Conservation (phyloP, 139 green algal genomes). For the Ettlia oleoabundans region DNA sequence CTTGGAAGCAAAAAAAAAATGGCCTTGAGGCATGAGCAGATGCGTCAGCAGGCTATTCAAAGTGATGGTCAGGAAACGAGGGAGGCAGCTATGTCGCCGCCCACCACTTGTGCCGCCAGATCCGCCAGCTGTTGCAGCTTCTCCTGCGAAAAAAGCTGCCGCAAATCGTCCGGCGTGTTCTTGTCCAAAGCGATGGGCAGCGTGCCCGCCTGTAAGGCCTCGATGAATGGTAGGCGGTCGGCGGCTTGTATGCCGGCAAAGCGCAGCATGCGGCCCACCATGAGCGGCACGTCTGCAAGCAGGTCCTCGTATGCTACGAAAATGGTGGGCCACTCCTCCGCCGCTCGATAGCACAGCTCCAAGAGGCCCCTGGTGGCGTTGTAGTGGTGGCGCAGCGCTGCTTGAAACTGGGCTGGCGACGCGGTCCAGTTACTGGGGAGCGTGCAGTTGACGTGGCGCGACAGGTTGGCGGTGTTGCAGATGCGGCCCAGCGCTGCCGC, state of each 20-base stretch:
- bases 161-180: neutral
- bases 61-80: too few relatives aligned
- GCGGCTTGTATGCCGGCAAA: neutral
- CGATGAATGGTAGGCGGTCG: neutral
- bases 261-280: neutral
- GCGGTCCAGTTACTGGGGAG: neutral
- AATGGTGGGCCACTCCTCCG: neutral
- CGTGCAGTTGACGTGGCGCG: neutral
- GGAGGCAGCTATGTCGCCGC: neutral
- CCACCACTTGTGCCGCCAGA: neutral
- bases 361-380: too few relatives aligned
- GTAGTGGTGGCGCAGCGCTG: too few relatives aligned
- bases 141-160: neutral
- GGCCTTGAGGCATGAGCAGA: too few relatives aligned
- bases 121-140: neutral
- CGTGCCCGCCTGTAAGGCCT: neutral
- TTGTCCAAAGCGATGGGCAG: neutral
- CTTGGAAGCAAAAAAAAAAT: too few relatives aligned
- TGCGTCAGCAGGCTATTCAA: too few relatives aligned
- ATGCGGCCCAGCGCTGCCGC: neutral
- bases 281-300: neutral
- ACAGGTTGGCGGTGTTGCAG: neutral
- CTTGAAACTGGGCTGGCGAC: too few relatives aligned
- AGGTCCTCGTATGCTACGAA: neutral
- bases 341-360: neutral